Conservation (phyloP, 805 yeast genomes). For the Suhomyces vadensis region DNA sequence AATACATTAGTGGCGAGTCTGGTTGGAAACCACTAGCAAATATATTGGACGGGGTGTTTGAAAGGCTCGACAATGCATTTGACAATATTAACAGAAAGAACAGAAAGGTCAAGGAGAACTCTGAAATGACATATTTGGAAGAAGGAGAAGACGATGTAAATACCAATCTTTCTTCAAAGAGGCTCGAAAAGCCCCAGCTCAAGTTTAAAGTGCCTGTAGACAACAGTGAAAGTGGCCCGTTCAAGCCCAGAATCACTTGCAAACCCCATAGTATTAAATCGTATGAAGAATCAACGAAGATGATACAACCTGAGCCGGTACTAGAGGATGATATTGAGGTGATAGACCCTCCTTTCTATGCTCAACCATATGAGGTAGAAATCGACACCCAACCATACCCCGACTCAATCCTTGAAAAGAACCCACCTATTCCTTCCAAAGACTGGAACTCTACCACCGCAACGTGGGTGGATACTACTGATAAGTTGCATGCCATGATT, state of each 20-base stretch:
- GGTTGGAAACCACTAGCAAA: conserved; percentile 66
- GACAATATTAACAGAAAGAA: conserved; percentile 42
- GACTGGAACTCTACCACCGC: conserved; percentile 70
- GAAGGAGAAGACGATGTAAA: conserved; percentile 28
- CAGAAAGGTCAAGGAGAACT: conserved; percentile 10
- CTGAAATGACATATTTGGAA: conserved; percentile 51
- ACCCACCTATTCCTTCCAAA: conserved; percentile 49
- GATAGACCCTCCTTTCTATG: conserved; percentile 55
- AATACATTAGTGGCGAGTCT: conserved; percentile 39
- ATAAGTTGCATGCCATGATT: conserved; percentile 55
- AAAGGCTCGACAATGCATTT: conserved; percentile 69
- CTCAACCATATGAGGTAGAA: conserved; percentile 80
- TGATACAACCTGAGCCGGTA: conserved; percentile 29
- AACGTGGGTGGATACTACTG: conserved; percentile 68
- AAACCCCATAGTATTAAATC: conserved; percentile 73
- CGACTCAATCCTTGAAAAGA: conserved; percentile 41
- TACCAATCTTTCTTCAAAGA: conserved; percentile 11
- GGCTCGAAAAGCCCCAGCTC: conserved; percentile 67
- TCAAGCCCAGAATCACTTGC: conserved; percentile 65
- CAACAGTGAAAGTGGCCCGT: conserved; percentile 69
- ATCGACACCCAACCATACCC: conserved; percentile 74
- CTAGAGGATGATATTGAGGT: conserved; percentile 35
- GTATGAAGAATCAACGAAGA: conserved; percentile 49
- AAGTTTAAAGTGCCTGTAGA: conserved; percentile 60
- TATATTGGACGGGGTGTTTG: conserved; percentile 69